Evolutionary conservation across 2,329 filamentous ascomycete genomes (phyloP).

Genomic region (Aspergillus sp.): DNA sequence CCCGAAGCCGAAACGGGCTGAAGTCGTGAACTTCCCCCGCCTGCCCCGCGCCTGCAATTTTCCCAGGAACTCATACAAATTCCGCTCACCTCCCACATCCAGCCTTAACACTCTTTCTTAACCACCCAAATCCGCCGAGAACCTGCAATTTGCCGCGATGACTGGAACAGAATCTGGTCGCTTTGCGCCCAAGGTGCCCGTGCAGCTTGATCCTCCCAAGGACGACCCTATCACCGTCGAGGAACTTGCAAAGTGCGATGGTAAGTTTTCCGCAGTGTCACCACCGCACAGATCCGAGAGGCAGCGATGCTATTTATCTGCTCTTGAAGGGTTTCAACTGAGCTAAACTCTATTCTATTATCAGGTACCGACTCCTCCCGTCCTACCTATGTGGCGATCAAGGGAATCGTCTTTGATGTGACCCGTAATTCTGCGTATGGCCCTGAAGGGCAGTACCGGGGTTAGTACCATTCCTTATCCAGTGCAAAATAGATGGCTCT

Average conservation of each 20-base stretch:
- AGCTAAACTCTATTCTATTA: not conserved
- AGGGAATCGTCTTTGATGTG: constrained; percentile 95
- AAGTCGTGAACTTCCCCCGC: constrained; percentile 19
- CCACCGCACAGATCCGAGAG: not conserved
- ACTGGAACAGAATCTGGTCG: constrained; percentile 39
- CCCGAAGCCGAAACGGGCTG: constrained; percentile 16
- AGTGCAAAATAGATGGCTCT: not conserved
- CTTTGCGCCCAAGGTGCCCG: constrained; percentile 47
- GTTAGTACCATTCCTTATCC: constrained; percentile 55
- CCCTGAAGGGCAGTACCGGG: constrained; percentile 80
- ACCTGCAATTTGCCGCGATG: constrained; percentile 28
- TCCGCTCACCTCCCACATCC: constrained; percentile 1
- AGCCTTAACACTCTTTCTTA: not conserved
- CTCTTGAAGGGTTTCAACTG: not conserved
- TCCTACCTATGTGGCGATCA: constrained; percentile 65
- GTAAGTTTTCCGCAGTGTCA: constrained; percentile 56
- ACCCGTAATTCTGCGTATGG: constrained; percentile 86
- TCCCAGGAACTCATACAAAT: constrained; percentile 11
- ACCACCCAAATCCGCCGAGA: not conserved
- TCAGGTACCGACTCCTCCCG: constrained; percentile 48
- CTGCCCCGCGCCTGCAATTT: constrained; percentile 30
- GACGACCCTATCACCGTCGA: constrained; percentile 82
- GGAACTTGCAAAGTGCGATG: constrained; percentile 79
- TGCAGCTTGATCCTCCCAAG: constrained; percentile 78
- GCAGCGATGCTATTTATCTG: not conserved